A percentile compares a stretch with the other conserved stretches of the same genome.
Evolutionary conservation across 2,329 filamentous ascomycete genomes (phyloP).

Genomic region (Capronia coronata): DNA sequence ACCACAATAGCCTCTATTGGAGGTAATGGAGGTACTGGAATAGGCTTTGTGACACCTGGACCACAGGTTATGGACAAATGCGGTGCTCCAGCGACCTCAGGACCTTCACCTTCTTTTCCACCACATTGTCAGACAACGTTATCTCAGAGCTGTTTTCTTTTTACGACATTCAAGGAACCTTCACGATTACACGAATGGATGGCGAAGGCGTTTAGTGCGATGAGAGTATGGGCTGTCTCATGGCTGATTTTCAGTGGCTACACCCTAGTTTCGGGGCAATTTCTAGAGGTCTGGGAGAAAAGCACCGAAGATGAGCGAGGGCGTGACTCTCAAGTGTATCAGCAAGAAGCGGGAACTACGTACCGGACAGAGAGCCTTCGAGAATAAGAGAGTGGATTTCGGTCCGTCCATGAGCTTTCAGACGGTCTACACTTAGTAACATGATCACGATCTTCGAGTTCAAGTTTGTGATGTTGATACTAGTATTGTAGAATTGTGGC

Average conservation of each 20-base stretch:
- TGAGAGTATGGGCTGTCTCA: constrained; percentile 10
- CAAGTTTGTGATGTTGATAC: too few relatives aligned
- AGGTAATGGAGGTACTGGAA: constrained; percentile 4
- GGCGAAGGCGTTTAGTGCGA: constrained; percentile 10
- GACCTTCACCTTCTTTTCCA: constrained; percentile 1
- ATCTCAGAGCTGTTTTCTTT: constrained; percentile 1
- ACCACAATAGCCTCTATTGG: not conserved
- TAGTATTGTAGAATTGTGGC: too few relatives aligned
- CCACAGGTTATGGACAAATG: too few relatives aligned
- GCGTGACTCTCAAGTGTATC: constrained; percentile 12
- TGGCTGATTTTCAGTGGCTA: constrained; percentile 5
- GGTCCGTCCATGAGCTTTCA: not conserved
- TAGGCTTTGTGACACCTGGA: not conserved
- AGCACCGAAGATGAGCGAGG: constrained; percentile 10
- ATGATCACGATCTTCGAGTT: too few relatives aligned
- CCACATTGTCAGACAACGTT: not conserved
- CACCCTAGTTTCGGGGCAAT: constrained; percentile 7
- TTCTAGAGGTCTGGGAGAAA: constrained; percentile 14
- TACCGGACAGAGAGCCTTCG: constrained; percentile 10
- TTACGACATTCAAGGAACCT: constrained; percentile 11
- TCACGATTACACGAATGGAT: constrained; percentile 13
- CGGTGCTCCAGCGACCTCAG: not conserved
- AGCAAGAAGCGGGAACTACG: constrained; percentile 11
- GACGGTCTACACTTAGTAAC: too few relatives aligned
- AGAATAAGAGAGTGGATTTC: constrained; percentile 6